These are phyloP conservation scores for Phytopythium boreale DNA, from an alignment of 352 stramenopile species.

Conservation along the genomic window DNA sequence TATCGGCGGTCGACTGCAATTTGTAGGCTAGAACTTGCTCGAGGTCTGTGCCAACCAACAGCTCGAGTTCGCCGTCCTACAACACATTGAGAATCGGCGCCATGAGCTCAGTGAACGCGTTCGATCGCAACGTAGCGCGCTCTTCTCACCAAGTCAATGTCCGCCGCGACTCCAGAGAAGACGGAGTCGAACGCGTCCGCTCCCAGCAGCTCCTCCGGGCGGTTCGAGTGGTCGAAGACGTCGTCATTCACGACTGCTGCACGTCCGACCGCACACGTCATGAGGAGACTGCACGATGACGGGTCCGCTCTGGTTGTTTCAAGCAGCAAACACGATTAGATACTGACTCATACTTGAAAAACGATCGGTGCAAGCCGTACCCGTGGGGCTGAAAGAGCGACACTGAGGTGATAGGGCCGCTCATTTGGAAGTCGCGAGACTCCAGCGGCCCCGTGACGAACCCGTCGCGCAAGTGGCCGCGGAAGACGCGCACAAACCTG, in stretches of 20 bases:
- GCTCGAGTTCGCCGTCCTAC: conserved; percentile 55
- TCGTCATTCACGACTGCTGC: conserved; percentile 51
- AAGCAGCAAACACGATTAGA: not conserved
- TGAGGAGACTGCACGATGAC: conserved; percentile 43
- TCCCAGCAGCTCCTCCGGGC: conserved; percentile 29
- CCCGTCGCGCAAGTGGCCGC: conserved; percentile 25
- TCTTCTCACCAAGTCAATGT: conserved; percentile 57
- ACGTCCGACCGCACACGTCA: conserved; percentile 59
- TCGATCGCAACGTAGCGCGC: not conserved
- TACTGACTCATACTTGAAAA: not conserved
- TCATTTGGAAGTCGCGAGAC: conserved; percentile 47
- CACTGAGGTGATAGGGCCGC: conserved; percentile 58
- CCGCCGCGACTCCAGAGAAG: conserved; percentile 42
- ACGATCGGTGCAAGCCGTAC: not conserved
- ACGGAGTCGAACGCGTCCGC: conserved; percentile 67
- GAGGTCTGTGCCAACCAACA: conserved; percentile 62
- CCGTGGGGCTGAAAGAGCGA: conserved; percentile 39
- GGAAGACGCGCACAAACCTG: conserved; percentile 54
- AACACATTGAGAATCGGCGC: not conserved
- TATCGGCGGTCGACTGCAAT: not conserved
- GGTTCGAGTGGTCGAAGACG: conserved; percentile 28
- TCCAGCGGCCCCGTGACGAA: conserved; percentile 45
- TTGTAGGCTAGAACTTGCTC: conserved; percentile 62
- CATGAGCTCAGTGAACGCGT: not conserved
- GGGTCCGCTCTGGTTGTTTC: not conserved